Percentiles rank a stretch among this genome's conserved stretches.
These are phyloP conservation scores for Pseudogymnoascus sp. DNA, from an alignment of 2,329 filamentous ascomycete species.

Conservation along the genomic window DNA sequence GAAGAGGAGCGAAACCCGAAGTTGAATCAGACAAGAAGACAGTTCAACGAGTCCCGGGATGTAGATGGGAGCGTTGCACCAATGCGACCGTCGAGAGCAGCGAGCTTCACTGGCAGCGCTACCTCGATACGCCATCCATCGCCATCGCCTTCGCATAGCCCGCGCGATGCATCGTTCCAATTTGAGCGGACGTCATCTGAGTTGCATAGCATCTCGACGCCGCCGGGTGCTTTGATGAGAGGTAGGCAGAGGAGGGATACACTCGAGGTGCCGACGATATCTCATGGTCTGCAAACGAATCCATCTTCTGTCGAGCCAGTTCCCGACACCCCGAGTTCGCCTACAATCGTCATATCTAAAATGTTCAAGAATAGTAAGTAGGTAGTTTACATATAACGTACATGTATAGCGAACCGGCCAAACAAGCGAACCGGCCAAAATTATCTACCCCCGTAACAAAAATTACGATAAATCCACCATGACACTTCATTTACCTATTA, in stretches of 20 bases:
- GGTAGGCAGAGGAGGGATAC: conserved; percentile 7
- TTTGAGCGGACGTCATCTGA: conserved; percentile 13
- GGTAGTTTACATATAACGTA: neutral
- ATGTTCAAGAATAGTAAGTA: neutral
- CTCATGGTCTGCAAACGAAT: neutral
- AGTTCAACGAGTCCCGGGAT: conserved; percentile 32
- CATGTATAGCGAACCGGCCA: no score
- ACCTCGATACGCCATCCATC: conserved; percentile 23
- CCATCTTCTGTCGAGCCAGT: neutral
- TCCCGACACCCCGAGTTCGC: neutral
- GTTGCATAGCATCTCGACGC: conserved; percentile 10
- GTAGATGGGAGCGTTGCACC: conserved; percentile 27
- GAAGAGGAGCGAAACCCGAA: conserved; percentile 38
- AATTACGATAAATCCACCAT: no score
- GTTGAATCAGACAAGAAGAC: conserved; percentile 31
- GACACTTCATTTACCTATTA: no score
- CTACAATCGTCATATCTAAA: neutral
- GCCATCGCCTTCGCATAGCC: conserved; percentile 14
- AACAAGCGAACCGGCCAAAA: no score
- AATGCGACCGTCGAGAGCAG: conserved; percentile 29
- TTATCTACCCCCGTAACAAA: no score
- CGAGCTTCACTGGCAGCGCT: conserved; percentile 31
- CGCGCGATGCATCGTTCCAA: conserved; percentile 19
- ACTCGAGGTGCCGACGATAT: conserved; percentile 9
- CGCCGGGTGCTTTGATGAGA: neutral